These are phyloP conservation scores for Carex littledalei DNA, from an alignment of 176 grass and related monocot genomes.

Conservation along the genomic window DNA sequence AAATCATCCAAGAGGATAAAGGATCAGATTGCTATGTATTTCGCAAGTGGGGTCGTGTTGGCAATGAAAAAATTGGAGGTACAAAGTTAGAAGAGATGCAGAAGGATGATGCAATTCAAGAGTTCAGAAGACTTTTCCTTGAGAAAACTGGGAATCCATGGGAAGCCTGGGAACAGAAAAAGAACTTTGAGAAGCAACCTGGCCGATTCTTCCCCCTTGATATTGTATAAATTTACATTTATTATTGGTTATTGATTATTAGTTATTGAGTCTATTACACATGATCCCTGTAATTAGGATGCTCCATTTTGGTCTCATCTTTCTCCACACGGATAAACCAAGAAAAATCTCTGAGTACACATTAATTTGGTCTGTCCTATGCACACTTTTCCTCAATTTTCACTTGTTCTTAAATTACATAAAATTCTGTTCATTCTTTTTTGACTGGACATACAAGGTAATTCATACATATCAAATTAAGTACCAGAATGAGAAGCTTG, in stretches of 20 bases:
- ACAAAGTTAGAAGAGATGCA: conserved; percentile 73
- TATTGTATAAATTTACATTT: conserved; percentile 49
- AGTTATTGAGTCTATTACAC: neutral
- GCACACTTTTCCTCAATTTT: neutral
- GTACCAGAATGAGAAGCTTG: neutral
- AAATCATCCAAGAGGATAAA: conserved; percentile 87
- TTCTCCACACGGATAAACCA: neutral
- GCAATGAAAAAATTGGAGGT: conserved; percentile 79
- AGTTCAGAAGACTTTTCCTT: conserved; percentile 96
- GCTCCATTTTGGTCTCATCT: neutral
- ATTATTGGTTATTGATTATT: neutral
- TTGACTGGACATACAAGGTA: neutral
- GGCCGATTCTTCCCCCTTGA: conserved; percentile 83
- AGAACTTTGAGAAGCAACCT: conserved; percentile 72
- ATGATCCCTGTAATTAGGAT: neutral
- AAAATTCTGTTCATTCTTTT: neutral
- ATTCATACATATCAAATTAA: neutral
- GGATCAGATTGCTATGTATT: conserved; percentile 82
- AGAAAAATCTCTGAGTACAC: neutral
- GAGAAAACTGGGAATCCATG: conserved; percentile 93
- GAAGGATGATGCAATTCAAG: conserved; percentile 70
- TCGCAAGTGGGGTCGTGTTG: conserved; percentile 90
- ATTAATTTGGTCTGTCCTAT: neutral
- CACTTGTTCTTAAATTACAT: neutral
- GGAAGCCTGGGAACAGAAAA: conserved; percentile 87